These are phyloP conservation scores for Cynara cardunculus DNA, from an alignment of 129 eudicot genomes.

Conservation along the genomic window DNA sequence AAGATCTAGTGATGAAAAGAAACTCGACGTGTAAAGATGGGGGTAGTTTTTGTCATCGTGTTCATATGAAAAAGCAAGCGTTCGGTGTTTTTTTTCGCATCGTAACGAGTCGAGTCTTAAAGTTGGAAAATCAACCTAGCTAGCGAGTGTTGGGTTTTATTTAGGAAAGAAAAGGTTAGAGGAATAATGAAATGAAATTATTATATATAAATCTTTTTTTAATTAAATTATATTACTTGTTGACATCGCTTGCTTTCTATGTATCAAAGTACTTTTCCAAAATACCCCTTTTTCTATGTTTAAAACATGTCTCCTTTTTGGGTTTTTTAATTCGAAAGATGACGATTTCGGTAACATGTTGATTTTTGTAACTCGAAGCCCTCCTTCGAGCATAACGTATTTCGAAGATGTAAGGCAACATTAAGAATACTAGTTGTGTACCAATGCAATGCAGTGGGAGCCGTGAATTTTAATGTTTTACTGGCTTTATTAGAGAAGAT, in stretches of 20 bases:
- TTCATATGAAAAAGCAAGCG: slow-evolving; percentile 25
- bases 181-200: slow-evolving; percentile 22
- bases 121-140: neutral
- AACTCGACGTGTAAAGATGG: slow-evolving; percentile 17
- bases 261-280: neutral
- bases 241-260: neutral
- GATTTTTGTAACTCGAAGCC: too few species aligned
- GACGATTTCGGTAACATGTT: too few species aligned
- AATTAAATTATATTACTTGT: neutral
- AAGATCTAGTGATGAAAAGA: slow-evolving; percentile 27
- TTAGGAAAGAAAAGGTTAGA: slow-evolving; percentile 23
- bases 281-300: neutral
- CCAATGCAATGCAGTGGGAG: too few species aligned
- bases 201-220: neutral
- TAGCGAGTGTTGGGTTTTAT: neutral
- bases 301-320: neutral
- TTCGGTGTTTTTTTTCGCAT: slow-evolving; percentile 29
- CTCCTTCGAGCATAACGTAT: too few species aligned
- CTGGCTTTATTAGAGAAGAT: too few species aligned
- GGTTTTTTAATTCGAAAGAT: neutral
- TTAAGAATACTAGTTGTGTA: too few species aligned
- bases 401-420: too few species aligned
- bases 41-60: slow-evolving; percentile 30
- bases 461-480: too few species aligned
- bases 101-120: slow-evolving; percentile 9